Evolutionary conservation across 768 basidiomycete species (phyloP), one percentile per base, ranked within the genome.

Genomic region (Mycena floridula): DNA sequence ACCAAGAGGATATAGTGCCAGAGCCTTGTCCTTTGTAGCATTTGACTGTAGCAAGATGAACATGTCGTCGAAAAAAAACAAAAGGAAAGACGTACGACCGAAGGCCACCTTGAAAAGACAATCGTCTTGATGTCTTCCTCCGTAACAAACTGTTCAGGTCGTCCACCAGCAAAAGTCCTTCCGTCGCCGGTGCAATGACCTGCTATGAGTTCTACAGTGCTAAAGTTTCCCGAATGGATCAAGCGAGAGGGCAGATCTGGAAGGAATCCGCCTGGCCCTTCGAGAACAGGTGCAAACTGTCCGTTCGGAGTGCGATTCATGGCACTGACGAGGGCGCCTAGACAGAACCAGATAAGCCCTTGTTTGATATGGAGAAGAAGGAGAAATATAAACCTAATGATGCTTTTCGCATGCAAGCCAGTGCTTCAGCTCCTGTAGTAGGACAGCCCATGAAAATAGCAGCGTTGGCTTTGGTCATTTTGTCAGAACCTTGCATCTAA

Each of bases 171-270:
- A 44, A 72, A 72, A 4, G 68, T 68, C 25, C 60, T 64, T 5
- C 70, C 68, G 43, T 72, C 70, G 15, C 68, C 68, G 0, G 67
- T 66, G 43, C 68, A 70, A 45, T 72, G 70, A 5, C 68, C 68
- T n/a, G 62, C 68, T 7, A 64, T 53, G 28, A 64, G 61, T 7
- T 68, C 63, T 2, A 68, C 62, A 7, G 51, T 43, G 37, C 38
- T 57, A 42, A 69, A 65, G 15, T 58, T 60, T 9, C 66, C 63
- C 7, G 50, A 35, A 8, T 57, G 40, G 32, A 70, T 65, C 11
- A 69, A 56, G 15, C 57, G 57, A 13, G 69, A 64, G 5, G 69
- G 66, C 30, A 65, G 59, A 27, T 63, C 64, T 5, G 66, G 59
- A 15, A 64, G 53, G 51, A 64, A 62, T 1, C 55, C 62, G 4